Conservation (phyloP, 2,329 filamentous ascomycete species). For the Emericellopsis cladophorae region DNA sequence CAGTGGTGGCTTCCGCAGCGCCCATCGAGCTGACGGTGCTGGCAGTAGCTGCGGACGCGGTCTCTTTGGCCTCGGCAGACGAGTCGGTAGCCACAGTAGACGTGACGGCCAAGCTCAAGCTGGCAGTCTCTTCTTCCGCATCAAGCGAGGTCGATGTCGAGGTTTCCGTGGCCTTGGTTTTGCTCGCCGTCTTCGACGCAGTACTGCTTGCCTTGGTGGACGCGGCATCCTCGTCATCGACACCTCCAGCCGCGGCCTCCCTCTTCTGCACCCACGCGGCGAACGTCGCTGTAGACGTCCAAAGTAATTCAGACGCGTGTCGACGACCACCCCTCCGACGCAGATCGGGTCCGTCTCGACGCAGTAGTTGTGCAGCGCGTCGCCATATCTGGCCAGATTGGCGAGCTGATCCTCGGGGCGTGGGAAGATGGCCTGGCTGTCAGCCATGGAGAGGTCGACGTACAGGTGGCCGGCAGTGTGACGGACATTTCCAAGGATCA, state of each 20-base stretch:
- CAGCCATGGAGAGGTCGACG: conserved; percentile 16
- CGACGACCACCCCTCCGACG: conserved; percentile 17
- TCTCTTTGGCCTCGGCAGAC: not conserved
- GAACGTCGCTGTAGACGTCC: conserved; percentile 13
- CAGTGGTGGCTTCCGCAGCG: not conserved
- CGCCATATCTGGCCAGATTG: conserved; percentile 13
- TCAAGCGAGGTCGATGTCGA: not conserved
- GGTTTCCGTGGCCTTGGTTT: not conserved
- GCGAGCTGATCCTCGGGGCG: conserved; percentile 14
- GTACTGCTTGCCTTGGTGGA: not conserved
- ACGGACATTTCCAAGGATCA: conserved; percentile 19
- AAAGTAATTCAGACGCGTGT: conserved; percentile 23
- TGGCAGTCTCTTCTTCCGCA: not conserved
- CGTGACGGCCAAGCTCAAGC: not conserved
- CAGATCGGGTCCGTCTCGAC: conserved; percentile 23
- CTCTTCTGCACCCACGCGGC: conserved; percentile 5
- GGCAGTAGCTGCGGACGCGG: not conserved
- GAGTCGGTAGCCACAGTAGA: not conserved
- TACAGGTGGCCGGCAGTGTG: conserved; percentile 20
- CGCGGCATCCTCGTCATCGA: not conserved
- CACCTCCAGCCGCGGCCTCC: no score
- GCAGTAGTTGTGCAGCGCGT: conserved; percentile 19
- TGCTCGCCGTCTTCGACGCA: not conserved
- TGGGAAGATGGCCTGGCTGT: conserved; percentile 12
- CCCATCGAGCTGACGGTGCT: not conserved